Evolutionary conservation across 371 early-diverging fungal species (phyloP), one percentile per base, ranked within the genome.

Genomic region (Mortierella sp.): DNA sequence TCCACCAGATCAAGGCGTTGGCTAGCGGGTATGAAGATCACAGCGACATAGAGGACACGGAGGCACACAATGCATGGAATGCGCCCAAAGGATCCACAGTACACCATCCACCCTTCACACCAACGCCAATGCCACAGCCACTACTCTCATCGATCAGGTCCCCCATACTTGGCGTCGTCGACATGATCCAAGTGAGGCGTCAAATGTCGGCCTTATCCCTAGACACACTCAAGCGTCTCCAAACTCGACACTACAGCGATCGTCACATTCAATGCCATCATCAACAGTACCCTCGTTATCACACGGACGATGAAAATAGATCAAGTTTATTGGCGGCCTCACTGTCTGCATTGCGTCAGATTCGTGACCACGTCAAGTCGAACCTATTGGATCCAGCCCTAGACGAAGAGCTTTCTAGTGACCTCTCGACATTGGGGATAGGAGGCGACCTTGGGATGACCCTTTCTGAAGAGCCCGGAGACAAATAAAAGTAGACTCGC

Each of bases 281-380:
- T 3, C 48, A 40, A 11, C 68, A 7, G 3, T 9, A 24, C 41
- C 34, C n/a, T 13, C 9, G n/a, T 29, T 26, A 7, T 53, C 58
- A 58, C 19, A 34, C 4, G 4, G n/a, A 50, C 10, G 50, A n/a
- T n/a, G 71, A 45, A 11, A 2, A 41, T 2, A 68, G 63, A 29
- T 64, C 52, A 8, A 72, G 31, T 29, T 2, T 68, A 26, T 26
- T 79, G 47, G 50, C 40, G 5, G 47, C 63, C 2, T 48, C 73
- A 43, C 11, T 79, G 9, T 79, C 74, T 16, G 70, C 70, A 5
- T 66, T 73, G n/a, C 70, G 79, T 9, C 73, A 66, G 37, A 53
- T 78, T 66, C 65, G 70, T 22, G 73, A 78, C 64, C 78, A 78
- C 58, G 78, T 78, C 65, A 78, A 68, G 66, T 72, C 78, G 11